Conservation (phyloP, 2,329 filamentous ascomycete species). For the Lachnellula hyalina region DNA sequence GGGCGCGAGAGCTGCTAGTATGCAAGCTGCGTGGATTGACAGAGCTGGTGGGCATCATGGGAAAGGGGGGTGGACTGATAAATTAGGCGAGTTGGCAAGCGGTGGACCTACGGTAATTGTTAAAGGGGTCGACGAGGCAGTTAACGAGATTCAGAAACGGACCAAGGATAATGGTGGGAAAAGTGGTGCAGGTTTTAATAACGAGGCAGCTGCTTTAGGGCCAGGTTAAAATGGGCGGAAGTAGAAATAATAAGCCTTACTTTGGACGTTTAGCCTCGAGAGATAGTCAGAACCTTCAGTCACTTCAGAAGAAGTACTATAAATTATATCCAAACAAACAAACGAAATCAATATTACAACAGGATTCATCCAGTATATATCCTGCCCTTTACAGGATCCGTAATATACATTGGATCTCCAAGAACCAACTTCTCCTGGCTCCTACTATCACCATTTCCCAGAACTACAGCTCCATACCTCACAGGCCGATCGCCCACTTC, state of each 20-base stretch:
- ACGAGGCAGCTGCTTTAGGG: background rate
- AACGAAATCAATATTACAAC: background rate
- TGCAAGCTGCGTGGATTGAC: constrained; percentile 65
- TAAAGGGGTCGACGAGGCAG: constrained; percentile 51
- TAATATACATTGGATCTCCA: background rate
- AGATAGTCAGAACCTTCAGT: too few relatives aligned
- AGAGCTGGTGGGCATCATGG: constrained; percentile 39
- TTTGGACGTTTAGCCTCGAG: background rate
- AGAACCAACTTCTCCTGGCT: background rate
- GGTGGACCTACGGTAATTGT: constrained; percentile 50
- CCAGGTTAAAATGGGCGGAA: background rate
- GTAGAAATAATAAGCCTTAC: too few relatives aligned
- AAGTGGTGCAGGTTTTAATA: constrained; percentile 1
- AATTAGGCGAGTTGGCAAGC: constrained; percentile 42
- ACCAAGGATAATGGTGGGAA: constrained; percentile 23
- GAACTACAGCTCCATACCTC: background rate
- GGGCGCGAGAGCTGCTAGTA: constrained; percentile 55
- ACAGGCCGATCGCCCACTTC: background rate
- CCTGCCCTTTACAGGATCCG: background rate
- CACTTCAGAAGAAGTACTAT: too few relatives aligned
- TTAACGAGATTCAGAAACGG: constrained; percentile 34
- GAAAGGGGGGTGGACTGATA: constrained; percentile 57
- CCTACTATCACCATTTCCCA: background rate
- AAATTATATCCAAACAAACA: too few relatives aligned
- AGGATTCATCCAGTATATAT: background rate